Percentiles rank a stretch among this genome's conserved stretches.
These are phyloP conservation scores for Ochromonas danica DNA, from an alignment of 108 stramenopile species.

Conservation along the genomic window DNA sequence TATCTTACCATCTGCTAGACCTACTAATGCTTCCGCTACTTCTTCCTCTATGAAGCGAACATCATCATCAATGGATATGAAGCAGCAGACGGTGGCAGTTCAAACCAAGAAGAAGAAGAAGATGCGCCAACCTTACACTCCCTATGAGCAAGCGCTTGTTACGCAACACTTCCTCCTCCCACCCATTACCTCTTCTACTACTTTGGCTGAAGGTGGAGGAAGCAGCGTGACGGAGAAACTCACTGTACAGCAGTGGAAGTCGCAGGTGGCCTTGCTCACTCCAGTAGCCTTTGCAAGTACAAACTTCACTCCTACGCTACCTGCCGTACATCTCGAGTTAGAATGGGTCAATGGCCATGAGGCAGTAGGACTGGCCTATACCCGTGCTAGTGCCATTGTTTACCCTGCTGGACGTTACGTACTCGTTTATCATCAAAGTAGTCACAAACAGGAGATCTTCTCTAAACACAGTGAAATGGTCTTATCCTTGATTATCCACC, in stretches of 20 bases:
- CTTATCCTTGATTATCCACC: neutral
- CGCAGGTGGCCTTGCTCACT: neutral
- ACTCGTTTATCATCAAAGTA: neutral
- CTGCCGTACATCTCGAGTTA: slow-evolving; percentile 38
- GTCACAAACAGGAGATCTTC: neutral
- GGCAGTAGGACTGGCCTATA: neutral
- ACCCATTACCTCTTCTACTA: no score
- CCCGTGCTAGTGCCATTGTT: neutral
- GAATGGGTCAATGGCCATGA: slow-evolving; percentile 62
- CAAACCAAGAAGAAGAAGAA: no score
- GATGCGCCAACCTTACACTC: no score
- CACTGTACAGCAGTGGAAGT: neutral
- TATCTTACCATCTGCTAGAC: no score
- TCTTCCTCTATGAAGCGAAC: no score
- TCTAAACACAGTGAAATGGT: neutral
- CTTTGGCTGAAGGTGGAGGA: no score
- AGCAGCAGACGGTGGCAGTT: no score
- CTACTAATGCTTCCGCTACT: no score
- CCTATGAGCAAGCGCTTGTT: no score
- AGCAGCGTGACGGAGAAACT: no score
- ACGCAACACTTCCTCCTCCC: no score
- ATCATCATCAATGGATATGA: no score
- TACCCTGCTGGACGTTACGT: neutral
- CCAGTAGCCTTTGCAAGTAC: neutral
- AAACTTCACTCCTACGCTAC: neutral